Evolutionary conservation across 805 yeast genomes (phyloP).

Genomic region (Yarrowia sp.): DNA sequence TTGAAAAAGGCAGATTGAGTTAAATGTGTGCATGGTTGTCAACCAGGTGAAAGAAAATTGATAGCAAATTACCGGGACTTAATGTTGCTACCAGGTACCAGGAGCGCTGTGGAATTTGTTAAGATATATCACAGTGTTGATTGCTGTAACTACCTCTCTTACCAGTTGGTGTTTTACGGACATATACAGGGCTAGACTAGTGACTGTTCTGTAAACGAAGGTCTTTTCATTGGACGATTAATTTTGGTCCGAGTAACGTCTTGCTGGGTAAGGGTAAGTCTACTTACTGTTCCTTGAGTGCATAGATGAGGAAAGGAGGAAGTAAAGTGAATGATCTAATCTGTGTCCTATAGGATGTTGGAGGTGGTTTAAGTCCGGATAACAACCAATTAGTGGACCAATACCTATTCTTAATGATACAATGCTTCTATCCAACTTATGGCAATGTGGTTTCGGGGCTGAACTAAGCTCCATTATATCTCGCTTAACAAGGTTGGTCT

Average conservation of each 20-base stretch:
- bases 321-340: background rate
- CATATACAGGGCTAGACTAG: background rate
- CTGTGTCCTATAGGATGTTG: background rate
- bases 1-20: background rate
- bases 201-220: background rate
- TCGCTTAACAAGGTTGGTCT: conserved; percentile 4
- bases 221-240: background rate
- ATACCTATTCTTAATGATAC: background rate
- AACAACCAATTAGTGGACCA: too few relatives aligned
- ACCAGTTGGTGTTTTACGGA: background rate
- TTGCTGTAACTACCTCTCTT: background rate
- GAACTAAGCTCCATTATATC: background rate
- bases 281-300: background rate
- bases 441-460: background rate
- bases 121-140: too few relatives aligned
- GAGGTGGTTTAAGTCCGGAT: too few relatives aligned
- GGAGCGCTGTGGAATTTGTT: too few relatives aligned
- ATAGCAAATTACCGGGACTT: background rate
- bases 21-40: background rate
- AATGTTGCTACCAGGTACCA: too few relatives aligned
- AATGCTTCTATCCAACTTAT: background rate
- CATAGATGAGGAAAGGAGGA: background rate
- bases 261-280: background rate
- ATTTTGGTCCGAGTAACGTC: background rate
- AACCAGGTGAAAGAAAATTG: background rate